phyloP scores from a whole-genome alignment of 768 basidiomycete genomes.

The Coprinopsis cinerea region DNA sequence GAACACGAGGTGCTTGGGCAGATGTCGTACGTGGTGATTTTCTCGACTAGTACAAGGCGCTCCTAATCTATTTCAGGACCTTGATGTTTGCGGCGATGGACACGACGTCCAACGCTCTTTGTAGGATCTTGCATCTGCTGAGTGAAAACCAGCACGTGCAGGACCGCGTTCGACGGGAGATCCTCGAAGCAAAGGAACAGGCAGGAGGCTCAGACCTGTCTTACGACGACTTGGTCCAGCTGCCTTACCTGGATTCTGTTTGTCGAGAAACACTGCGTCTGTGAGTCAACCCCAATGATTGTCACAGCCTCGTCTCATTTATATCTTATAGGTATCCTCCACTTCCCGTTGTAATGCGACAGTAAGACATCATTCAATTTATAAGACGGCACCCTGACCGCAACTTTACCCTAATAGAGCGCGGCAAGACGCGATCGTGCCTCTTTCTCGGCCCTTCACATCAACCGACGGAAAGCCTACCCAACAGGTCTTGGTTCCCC shows the following conservation, averaged over 20 bases:
- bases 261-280: slow-evolving; percentile 35
- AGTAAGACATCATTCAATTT: slow-evolving; percentile 7
- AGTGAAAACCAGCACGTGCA: slow-evolving; percentile 31
- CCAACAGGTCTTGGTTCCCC: slow-evolving; percentile 30
- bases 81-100: slow-evolving; percentile 38
- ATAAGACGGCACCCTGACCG: neutral
- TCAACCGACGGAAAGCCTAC: slow-evolving; percentile 33
- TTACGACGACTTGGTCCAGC: slow-evolving; percentile 31
- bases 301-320: neutral
- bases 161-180: slow-evolving; percentile 29
- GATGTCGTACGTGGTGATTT: slow-evolving; percentile 9
- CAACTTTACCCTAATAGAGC: slow-evolving; percentile 21
- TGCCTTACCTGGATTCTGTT: slow-evolving; percentile 36
- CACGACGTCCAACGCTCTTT: slow-evolving; percentile 34
- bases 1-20: slow-evolving; percentile 34
- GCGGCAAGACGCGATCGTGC: slow-evolving; percentile 32
- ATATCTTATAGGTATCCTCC: slow-evolving; percentile 17
- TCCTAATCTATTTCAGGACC: slow-evolving; percentile 18
- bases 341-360: slow-evolving; percentile 4
- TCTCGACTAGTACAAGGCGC: neutral
- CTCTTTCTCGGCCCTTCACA: slow-evolving; percentile 32
- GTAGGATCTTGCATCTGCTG: slow-evolving; percentile 28
- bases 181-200: slow-evolving; percentile 22
- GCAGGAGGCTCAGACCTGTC: slow-evolving; percentile 20
- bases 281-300: slow-evolving; percentile 16